Base-by-base conservation (phyloP, 352 stramenopile species). In the Phytophthora lateralis region DNA sequence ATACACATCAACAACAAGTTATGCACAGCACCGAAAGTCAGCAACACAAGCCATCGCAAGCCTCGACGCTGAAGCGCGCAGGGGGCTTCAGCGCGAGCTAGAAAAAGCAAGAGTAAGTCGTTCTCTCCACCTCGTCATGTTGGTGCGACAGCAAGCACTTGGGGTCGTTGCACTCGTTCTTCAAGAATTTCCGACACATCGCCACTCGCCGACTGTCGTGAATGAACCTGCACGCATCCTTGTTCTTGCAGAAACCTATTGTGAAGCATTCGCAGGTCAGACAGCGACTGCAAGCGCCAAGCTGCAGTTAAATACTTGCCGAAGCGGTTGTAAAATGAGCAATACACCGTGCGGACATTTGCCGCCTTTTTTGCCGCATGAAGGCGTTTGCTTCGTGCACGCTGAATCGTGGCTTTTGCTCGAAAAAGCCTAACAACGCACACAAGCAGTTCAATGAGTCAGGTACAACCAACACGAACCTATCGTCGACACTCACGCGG, bases 271-370 rank as follows among this genome's bases (percentile, higher is more conserved):
- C 29, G 50, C 26, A 15, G 49, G 27, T 14, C 27, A 32, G 39
- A 9, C 18, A 24, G 39, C n/a, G 8, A 45, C 27, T 32, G 47
- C 12, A 43, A 35, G 59, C 12, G 2, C 6, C 21, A 6, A 29
- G 14, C 20, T 50, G 11, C 32, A 49, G 17, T 42, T 17, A 14
- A 14, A 37, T 26, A 80, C 82, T 83, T 88, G 76, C 85, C 85
- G 45, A 90, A 93, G 32, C 84, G 78, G 54, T 91, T 92, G 73
- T 86, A 95, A 63, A 91, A 95, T 12, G 71, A 78, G 55, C 85
- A 95, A 55, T 92, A 88, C 53, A 91, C 83, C 8, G 82, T 93
- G 21, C 85, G 83, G 29, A 79, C 42, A 38, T 70, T 68, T 1
- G 63, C 57, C 3, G 44, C 27, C 18, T 75, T 78, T 26, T 69